Conservation (phyloP, 148 eudicot species). For the Gaultheria prostrata region DNA sequence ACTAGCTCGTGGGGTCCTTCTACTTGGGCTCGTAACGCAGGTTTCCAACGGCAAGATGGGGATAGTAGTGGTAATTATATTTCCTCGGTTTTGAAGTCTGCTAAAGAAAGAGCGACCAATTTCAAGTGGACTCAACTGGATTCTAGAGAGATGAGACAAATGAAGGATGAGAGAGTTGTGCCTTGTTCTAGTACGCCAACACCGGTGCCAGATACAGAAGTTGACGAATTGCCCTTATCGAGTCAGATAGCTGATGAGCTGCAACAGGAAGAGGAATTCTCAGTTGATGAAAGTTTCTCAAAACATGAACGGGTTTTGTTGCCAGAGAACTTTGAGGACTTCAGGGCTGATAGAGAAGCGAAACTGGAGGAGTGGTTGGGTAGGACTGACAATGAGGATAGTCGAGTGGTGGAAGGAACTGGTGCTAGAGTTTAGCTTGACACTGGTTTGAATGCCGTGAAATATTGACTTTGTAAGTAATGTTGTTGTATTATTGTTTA, state of each 20-base stretch:
- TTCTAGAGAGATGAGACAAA: conserved; percentile 22
- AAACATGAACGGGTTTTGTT: conserved; percentile 20
- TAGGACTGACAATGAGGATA: conserved; percentile 18
- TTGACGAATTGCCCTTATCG: conserved; percentile 49
- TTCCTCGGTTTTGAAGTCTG: conserved; percentile 53
- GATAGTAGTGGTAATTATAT: conserved; percentile 44
- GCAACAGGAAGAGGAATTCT: conserved; percentile 29
- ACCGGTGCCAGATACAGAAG: conserved; percentile 18
- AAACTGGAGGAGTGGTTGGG: conserved; percentile 71
- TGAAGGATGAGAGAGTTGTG: conserved; percentile 17
- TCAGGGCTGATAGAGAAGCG: conserved; percentile 67
- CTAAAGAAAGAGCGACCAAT: conserved; percentile 55
- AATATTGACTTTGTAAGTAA: neutral
- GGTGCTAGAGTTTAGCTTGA: conserved; percentile 16
- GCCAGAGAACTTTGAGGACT: conserved; percentile 50
- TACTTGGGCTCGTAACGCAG: conserved; percentile 45
- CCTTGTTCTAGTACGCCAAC: conserved; percentile 8
- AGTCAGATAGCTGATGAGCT: conserved; percentile 33
- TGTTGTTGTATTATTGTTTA: conserved; percentile 5
- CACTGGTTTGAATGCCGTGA: neutral
- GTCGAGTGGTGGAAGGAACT: neutral
- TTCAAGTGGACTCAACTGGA: conserved; percentile 52
- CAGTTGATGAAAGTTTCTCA: conserved; percentile 16
- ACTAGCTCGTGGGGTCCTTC: conserved; percentile 59
- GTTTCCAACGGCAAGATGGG: conserved; percentile 24